Conservation (phyloP, 768 basidiomycete species). For the Lactifluus hygrophoroides region DNA sequence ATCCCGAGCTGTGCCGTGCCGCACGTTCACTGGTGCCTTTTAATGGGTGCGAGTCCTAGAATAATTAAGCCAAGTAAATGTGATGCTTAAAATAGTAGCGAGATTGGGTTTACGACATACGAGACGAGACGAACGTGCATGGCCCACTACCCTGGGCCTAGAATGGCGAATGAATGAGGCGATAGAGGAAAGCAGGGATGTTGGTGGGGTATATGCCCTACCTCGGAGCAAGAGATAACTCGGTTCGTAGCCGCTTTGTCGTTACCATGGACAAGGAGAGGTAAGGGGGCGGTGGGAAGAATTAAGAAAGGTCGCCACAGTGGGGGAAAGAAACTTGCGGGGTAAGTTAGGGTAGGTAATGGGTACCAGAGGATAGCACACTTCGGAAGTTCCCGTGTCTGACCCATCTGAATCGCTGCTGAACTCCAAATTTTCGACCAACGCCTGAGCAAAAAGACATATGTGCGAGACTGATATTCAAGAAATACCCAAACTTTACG, state of each 20-base stretch:
- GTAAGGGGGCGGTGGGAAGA: conserved; percentile 5
- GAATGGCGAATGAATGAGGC: conserved; percentile 13
- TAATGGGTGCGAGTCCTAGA: conserved; percentile 1
- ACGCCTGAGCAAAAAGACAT: conserved; percentile 6
- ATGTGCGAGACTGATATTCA: conserved; percentile 11
- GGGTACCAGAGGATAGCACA: not conserved
- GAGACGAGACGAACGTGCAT: conserved; percentile 10
- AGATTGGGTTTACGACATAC: conserved; percentile 12
- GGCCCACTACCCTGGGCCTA: conserved; percentile 11
- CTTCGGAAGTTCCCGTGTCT: conserved; percentile 13
- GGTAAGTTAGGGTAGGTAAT: not conserved
- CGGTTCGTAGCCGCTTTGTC: conserved; percentile 11
- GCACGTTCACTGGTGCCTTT: conserved; percentile 3
- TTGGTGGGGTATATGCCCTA: not conserved
- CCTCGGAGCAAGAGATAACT: conserved; percentile 6
- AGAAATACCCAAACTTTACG: conserved; percentile 8
- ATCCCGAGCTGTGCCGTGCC: not conserved
- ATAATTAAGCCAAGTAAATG: not conserved
- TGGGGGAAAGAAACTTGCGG: not conserved
- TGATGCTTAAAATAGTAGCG: not conserved
- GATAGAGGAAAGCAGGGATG: conserved; percentile 3
- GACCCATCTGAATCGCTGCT: conserved; percentile 3
- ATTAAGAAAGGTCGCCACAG: not conserved
- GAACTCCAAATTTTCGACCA: conserved; percentile 5
- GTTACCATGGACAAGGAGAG: conserved; percentile 7